Base-by-base conservation (phyloP, 108 stramenopile genomes). In the Poteriospumella lacustris region DNA sequence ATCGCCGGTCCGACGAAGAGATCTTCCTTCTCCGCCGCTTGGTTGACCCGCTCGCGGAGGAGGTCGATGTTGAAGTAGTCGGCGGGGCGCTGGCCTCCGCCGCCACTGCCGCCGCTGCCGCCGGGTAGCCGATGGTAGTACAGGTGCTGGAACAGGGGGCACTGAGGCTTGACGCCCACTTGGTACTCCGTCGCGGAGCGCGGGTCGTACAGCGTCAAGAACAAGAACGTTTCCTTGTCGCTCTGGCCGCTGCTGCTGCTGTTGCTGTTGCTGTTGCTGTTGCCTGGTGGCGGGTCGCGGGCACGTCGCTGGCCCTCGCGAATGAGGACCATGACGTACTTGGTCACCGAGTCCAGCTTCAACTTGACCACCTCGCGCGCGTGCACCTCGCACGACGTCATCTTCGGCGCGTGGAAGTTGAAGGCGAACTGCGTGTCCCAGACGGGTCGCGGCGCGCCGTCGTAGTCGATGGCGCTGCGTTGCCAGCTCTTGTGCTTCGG, bases 171-270 rank as follows among this genome's bases (percentile, higher is more conserved):
- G 5, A 64, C 60, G 9, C 31, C 60, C 28, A 58, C 34, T 68
- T 68, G 68, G 36, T 76, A 80, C 33, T 80, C 76, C 2, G 56
- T 76, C 5, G 76, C 76, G n/a, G 76, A 62, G 19, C 72, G 52
- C 19, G 80, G 80, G 62, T 80, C 80, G 62, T 80, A 80, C 19
- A 70, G 40, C 12, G 80, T 80, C 5, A 59, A 2, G 52, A 80
- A 75, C 5, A 47, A 5, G 68, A 24, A 15, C 9, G 19, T 64
- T 26, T 68, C 78, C 2, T 2, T 59, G 9, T 34, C 67, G 40
- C 26, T 56, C 9, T 9, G 9, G 19, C 47, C 19, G 19, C 9
- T 52, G 19, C 15, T 52, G 19, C 15, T 52, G 19, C 47, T 52
- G 9, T 52, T 52, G 15, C 15, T 52, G 9, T 52, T 9, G 47